Evolutionary conservation across 2,329 filamentous ascomycete genomes (phyloP).

Genomic region (Sporothrix mexicana): DNA sequence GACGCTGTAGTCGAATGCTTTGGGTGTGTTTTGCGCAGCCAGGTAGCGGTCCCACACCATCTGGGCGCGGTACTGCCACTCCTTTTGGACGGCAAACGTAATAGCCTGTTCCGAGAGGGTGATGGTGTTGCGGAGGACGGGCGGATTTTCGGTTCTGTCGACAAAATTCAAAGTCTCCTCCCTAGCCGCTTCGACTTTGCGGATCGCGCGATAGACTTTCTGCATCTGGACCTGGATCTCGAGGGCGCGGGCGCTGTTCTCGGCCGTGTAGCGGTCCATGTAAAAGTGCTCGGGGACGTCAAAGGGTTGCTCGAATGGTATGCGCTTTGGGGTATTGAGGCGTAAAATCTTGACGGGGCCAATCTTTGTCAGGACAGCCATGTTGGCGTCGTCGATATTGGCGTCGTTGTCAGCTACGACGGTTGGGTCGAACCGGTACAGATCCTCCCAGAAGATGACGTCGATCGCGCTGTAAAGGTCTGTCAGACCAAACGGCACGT

Average conservation of each 20-base stretch:
- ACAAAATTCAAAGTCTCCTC: conserved; percentile 29
- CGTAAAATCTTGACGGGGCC: conserved; percentile 39
- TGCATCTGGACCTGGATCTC: conserved; percentile 37
- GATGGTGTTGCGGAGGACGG: conserved; percentile 30
- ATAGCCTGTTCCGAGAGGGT: conserved; percentile 38
- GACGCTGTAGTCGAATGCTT: conserved; percentile 38
- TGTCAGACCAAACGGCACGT: conserved; percentile 70
- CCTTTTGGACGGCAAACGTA: conserved; percentile 36
- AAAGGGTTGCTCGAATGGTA: conserved; percentile 30
- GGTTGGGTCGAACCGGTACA: neutral
- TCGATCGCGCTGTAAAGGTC: conserved; percentile 48
- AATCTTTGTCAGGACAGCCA: conserved; percentile 31
- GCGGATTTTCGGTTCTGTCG: conserved; percentile 17
- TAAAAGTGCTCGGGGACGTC: conserved; percentile 41
- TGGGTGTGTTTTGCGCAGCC: conserved; percentile 30
- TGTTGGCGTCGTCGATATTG: neutral
- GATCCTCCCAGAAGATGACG: conserved; percentile 43
- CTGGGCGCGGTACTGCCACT: conserved; percentile 38
- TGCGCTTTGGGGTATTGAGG: conserved; percentile 33
- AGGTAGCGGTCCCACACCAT: conserved; percentile 33
- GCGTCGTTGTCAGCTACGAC: neutral
- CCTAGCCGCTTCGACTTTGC: conserved; percentile 32
- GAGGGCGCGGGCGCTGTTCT: conserved; percentile 36
- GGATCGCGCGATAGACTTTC: conserved; percentile 33
- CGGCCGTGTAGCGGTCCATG: conserved; percentile 40